These are phyloP conservation scores for Mucor plumbeus DNA, from an alignment of 371 early-diverging fungal genomes.

Conservation along the genomic window DNA sequence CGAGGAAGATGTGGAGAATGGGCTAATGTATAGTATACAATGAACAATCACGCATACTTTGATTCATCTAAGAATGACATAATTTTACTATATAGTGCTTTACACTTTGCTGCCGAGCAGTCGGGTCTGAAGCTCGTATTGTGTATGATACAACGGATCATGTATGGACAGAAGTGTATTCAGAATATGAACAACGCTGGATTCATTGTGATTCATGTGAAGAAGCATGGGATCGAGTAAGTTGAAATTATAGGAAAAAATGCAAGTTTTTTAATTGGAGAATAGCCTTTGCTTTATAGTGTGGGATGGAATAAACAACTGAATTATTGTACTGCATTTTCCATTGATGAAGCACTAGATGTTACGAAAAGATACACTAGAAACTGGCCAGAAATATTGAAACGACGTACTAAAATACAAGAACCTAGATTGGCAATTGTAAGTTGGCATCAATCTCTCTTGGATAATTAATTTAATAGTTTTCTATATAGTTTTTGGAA, in stretches of 20 bases:
- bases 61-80: not conserved
- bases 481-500: slow-evolving; percentile 1
- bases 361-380: slow-evolving; percentile 64
- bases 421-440: slow-evolving; percentile 51
- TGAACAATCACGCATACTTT: too few relatives aligned
- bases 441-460: slow-evolving; percentile 20
- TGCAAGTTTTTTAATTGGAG: not conserved
- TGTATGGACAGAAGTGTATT: slow-evolving; percentile 78
- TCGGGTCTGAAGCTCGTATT: slow-evolving; percentile 71
- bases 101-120: slow-evolving; percentile 64
- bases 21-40: slow-evolving; percentile 61
- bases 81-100: slow-evolving; percentile 54
- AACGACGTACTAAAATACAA: slow-evolving; percentile 53
- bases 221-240: slow-evolving; percentile 61
- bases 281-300: slow-evolving; percentile 64
- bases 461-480: not conserved
- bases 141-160: slow-evolving; percentile 67
- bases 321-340: slow-evolving; percentile 63
- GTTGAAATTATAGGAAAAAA: not conserved
- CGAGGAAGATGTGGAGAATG: slow-evolving; percentile 81
- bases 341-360: slow-evolving; percentile 64
- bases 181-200: slow-evolving; percentile 64
- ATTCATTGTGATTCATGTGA: slow-evolving; percentile 76
- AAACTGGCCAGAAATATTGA: slow-evolving; percentile 48
- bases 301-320: slow-evolving; percentile 80